Base-by-base conservation (phyloP, 2,329 filamentous ascomycete species). In the Aspergillus brunneoviolaceus region DNA sequence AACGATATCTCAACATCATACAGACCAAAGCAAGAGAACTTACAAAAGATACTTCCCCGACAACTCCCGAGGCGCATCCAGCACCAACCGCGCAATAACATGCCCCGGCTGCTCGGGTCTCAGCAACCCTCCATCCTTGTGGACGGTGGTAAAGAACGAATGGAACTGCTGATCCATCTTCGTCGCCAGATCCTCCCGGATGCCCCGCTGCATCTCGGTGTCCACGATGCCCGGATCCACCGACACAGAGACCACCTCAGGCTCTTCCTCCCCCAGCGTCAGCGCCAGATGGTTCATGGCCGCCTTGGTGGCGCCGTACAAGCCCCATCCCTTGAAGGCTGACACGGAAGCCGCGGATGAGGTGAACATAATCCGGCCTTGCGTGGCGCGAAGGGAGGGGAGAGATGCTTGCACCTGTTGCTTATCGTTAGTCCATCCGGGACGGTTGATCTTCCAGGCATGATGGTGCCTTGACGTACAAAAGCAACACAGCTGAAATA, bases 21-120 rank as follows among this genome's bases (percentile, higher is more conserved):
- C 2, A 14, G 33, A 14, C 11, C 1, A 35, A 12, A 35, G 11
- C 3, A 11, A 5, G 12, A 35, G 14, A 35, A 69, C 72, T 65
- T 69, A 75, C 73, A 70, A 66, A 42, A 95, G 77, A 71, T 90
- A 92, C 69, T 87, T 87, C 29, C 95, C 95, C 69, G 84, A 93
- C 65, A 97, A 76, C 19, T 87, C 84, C 57, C 79, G 84, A 3
- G 84, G 81, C 4, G 87, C 90, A 50, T 84, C 80, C 16, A 91
- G 74, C 1, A 87, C 88, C 63, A 98, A 80, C 68, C 85, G 89
- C 4, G 92, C 93, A 76, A 98, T 93, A 12, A 97, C 91, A 75
- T 88, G 80, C 0, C 92, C 94, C 0, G 94, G 91, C 76, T 92
- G 89, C 68, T 96, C 91, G 0, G 93, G 91, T 76, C 84, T 87